Base-by-base conservation (phyloP, 2,329 filamentous ascomycete genomes). In the Ascochyta fabae region DNA sequence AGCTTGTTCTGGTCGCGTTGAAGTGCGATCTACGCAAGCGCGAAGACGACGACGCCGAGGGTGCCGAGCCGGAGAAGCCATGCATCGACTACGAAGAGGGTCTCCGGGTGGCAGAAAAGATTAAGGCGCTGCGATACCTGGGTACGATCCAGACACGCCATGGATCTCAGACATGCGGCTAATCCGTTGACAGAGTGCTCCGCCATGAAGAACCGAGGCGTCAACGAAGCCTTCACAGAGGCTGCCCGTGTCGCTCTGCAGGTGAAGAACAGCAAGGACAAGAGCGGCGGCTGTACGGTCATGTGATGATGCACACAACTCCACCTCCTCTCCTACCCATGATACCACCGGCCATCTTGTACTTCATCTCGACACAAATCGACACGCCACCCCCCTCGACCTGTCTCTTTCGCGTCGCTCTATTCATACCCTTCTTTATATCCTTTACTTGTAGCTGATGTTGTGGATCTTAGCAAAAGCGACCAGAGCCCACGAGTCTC, bases 141-240 rank as follows among this genome's bases (percentile, higher is more conserved):
- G 86, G 86, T 89, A 81, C 55, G 80, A 62, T 9, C 6, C 31
- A 22, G 10, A 6, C 16, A 13, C 10, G 29, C 9, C 5, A 12
- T 8, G 29, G 22, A 8, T 15, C 8, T 13, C 8, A 15, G 19
- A 13, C 44, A 13, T 23, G 22, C 24, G 8, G 40, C 55, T 69
- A 43, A 69, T 43, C 16, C 29, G 22, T 36, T 22, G 43, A 3
- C 69, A 88, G 95, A 99, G 83, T 99, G 95, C 82, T 98, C 95
- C 34, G 95, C 95, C 53, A 98, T 98, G 88, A 89, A 93, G 79
- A 99, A 99, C 78, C 87, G 95, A 46, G 95, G 95, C 58, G 96
- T 99, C 72, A 97, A 98, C 78, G 95, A 99, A 78, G 95, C 95
- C 39, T 99, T 99, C 72, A 98, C 95, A 36, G 95, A 99, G 81